A percentile compares a stretch with the other conserved stretches of the same genome.
These are phyloP conservation scores for Whalleya microplaca DNA, from an alignment of 2,329 filamentous ascomycete species.

Conservation along the genomic window DNA sequence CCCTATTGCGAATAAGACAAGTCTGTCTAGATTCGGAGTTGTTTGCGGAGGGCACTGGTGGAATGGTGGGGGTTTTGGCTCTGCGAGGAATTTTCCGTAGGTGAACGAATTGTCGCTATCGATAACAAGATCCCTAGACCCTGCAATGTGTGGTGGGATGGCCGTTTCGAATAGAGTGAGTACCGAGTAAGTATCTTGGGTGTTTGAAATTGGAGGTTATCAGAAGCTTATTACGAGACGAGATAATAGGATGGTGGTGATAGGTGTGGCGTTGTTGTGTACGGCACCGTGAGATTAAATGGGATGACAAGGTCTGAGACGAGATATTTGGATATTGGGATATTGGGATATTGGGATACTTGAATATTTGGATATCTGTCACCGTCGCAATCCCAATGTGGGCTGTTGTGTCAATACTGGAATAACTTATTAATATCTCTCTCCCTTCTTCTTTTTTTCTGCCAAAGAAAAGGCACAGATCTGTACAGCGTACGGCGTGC, in stretches of 20 bases:
- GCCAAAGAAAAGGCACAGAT: conserved; percentile 5
- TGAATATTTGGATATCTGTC: not conserved
- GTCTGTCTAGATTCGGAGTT: conserved; percentile 1
- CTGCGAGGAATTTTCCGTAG: conserved; percentile 21
- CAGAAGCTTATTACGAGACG: not conserved
- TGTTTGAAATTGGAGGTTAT: not conserved
- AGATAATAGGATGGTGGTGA: not conserved
- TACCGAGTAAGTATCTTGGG: not conserved
- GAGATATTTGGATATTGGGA: too few species aligned
- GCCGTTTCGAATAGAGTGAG: not conserved
- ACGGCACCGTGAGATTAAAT: not conserved
- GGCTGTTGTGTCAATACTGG: conserved; percentile 6
- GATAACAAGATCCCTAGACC: not conserved
- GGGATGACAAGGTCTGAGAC: not conserved
- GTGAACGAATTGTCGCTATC: not conserved
- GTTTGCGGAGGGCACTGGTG: conserved; percentile 12
- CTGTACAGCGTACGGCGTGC: conserved; percentile 11
- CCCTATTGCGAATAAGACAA: conserved; percentile 1
- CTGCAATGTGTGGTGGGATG: not conserved
- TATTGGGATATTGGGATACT: too few species aligned
- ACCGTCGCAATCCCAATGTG: not conserved
- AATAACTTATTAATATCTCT: too few species aligned
- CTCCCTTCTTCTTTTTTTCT: conserved; percentile 1
- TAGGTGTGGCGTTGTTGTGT: not conserved
- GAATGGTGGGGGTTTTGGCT: conserved; percentile 6